phyloP scores from a whole-genome alignment of 129 eudicot genomes.

The Chrysanthemum seticuspe region DNA sequence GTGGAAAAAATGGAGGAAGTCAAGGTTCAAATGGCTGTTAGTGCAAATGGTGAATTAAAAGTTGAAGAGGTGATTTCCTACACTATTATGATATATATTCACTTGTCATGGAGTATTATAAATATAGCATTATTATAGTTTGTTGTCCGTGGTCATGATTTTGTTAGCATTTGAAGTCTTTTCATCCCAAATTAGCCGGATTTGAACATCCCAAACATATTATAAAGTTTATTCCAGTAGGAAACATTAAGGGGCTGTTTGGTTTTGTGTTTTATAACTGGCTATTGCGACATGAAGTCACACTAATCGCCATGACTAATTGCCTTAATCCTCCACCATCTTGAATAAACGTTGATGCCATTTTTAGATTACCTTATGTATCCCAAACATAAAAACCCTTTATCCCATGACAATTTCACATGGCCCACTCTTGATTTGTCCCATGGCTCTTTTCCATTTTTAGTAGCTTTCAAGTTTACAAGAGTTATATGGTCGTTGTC shows the following conservation, averaged over 20 bases:
- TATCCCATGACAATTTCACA: too few species aligned
- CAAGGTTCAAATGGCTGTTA: conserved; percentile 39
- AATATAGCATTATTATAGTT: too few species aligned
- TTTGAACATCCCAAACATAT: background rate
- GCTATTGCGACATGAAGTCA: background rate
- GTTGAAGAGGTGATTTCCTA: conserved; percentile 56
- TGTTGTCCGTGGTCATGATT: background rate
- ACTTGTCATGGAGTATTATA: background rate
- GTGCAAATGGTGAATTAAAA: conserved; percentile 45
- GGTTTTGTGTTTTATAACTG: background rate
- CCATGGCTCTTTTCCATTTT: too few species aligned
- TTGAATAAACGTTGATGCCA: too few species aligned
- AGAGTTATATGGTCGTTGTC: too few species aligned
- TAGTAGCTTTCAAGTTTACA: too few species aligned
- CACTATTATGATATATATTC: background rate
- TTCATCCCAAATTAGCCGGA: background rate
- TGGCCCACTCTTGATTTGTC: too few species aligned
- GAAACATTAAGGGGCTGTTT: background rate
- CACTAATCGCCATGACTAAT: background rate
- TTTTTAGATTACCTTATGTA: too few species aligned
- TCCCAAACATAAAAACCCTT: too few species aligned
- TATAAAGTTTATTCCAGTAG: too few species aligned
- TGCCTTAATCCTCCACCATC: too few species aligned
- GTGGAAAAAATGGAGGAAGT: conserved; percentile 34
- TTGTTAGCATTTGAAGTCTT: background rate